phyloP scores from a whole-genome alignment of 2,329 filamentous ascomycete genomes.

The Laburnicola sp. region DNA sequence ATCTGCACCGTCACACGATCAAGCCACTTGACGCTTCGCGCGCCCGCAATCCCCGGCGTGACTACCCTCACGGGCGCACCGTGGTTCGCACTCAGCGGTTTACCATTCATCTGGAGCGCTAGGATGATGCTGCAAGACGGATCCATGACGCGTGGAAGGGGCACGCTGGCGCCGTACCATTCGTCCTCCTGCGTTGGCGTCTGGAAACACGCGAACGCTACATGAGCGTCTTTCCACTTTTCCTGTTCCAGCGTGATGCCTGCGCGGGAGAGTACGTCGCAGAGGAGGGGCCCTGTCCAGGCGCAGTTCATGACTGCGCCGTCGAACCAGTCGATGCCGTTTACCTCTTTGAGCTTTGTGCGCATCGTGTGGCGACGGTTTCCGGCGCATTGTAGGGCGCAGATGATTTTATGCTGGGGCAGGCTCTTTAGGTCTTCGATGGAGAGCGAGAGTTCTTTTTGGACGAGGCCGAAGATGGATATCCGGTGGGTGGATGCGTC shows the following conservation, averaged over 20 bases:
- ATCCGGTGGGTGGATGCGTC: conserved; percentile 48
- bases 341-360: conserved; percentile 61
- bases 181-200: conserved; percentile 58
- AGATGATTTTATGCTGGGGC: conserved; percentile 59
- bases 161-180: conserved; percentile 62
- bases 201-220: conserved; percentile 60
- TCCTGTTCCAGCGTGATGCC: conserved; percentile 44
- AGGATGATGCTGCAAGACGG: conserved; percentile 24
- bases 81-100: conserved; percentile 52
- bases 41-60: conserved; percentile 58
- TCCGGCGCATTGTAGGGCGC: conserved; percentile 62
- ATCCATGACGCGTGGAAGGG: conserved; percentile 35
- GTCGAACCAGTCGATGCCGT: conserved; percentile 63
- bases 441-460: conserved; percentile 50
- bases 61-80: conserved; percentile 58
- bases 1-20: conserved; percentile 57
- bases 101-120: conserved; percentile 53
- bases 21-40: conserved; percentile 61
- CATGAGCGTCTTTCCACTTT: conserved; percentile 48
- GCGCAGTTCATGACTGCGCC: conserved; percentile 64
- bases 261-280: conserved; percentile 56
- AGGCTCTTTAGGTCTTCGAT: conserved; percentile 54
- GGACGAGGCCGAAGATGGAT: conserved; percentile 55
- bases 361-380: conserved; percentile 65
- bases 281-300: conserved; percentile 57